phyloP scores from a whole-genome alignment of 2,329 filamentous ascomycete genomes.

The Basipetospora chlamydospora region DNA sequence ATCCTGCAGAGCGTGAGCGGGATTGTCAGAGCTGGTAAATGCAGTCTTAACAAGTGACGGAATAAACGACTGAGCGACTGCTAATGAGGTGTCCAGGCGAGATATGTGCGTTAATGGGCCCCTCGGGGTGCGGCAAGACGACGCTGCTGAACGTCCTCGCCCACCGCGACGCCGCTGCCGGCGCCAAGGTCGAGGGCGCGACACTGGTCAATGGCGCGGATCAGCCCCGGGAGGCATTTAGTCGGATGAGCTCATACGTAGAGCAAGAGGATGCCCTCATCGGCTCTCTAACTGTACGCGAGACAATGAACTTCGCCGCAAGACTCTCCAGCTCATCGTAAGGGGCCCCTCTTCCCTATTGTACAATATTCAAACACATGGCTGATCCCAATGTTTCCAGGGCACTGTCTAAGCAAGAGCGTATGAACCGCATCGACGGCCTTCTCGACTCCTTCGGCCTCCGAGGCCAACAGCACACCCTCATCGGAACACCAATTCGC shows the following conservation, averaged over 20 bases:
- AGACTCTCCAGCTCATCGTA: constrained; percentile 47
- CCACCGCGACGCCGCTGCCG: constrained; percentile 32
- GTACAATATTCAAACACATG: too few relatives aligned
- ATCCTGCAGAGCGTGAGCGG: constrained; percentile 9
- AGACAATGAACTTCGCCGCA: constrained; percentile 68
- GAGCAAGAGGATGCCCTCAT: constrained; percentile 81
- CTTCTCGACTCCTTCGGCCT: constrained; percentile 64
- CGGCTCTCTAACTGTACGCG: constrained; percentile 63
- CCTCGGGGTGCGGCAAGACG: constrained; percentile 61
- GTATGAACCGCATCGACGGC: constrained; percentile 46
- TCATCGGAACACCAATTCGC: constrained; percentile 69
- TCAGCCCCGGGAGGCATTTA: constrained; percentile 40
- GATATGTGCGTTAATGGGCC: constrained; percentile 70
- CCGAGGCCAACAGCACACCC: constrained; percentile 48
- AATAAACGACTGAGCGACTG: too few relatives aligned
- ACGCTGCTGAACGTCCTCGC: constrained; percentile 72
- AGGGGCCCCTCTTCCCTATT: too few relatives aligned
- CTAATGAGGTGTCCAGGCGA: too few relatives aligned
- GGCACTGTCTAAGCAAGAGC: constrained; percentile 33
- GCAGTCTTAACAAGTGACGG: too few relatives aligned
- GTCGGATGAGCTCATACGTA: constrained; percentile 59
- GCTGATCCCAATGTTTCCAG: constrained; percentile 12
- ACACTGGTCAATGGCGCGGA: constrained; percentile 46
- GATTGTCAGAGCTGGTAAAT: constrained; percentile 25
- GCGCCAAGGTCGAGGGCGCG: constrained; percentile 29